These are phyloP conservation scores for Erysimum cheiranthoides DNA, from an alignment of 345 rosid genomes.

Conservation along the genomic window DNA sequence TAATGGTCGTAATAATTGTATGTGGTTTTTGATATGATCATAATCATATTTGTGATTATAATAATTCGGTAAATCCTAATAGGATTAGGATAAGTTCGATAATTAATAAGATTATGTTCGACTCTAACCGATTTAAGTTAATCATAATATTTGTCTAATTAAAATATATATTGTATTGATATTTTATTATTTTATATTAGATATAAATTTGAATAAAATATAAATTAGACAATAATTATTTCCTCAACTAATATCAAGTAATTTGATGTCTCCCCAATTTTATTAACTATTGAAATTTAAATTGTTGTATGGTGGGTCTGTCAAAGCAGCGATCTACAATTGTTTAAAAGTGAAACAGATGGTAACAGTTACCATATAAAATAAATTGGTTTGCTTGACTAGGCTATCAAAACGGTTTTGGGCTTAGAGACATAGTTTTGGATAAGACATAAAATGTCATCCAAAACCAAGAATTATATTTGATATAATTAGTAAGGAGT, in stretches of 20 bases:
- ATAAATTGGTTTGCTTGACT: neutral
- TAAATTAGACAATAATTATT: neutral
- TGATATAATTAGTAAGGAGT: neutral
- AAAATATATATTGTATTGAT: neutral
- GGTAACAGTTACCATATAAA: neutral
- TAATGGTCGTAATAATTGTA: too few species aligned
- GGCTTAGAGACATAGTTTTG: neutral
- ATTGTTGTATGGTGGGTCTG: neutral
- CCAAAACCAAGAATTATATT: conserved; percentile 7
- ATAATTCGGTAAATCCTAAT: too few species aligned
- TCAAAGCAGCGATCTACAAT: neutral
- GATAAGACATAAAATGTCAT: neutral
- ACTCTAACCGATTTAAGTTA: too few species aligned
- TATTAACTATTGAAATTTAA: neutral
- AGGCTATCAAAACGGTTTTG: conserved; percentile 3
- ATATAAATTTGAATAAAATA: neutral
- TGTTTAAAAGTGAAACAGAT: neutral
- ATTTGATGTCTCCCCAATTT: neutral
- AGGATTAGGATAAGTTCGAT: too few species aligned
- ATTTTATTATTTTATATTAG: neutral
- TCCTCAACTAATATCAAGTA: neutral
- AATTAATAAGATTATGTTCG: too few species aligned
- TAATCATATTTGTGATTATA: too few species aligned
- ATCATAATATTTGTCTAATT: too few species aligned
- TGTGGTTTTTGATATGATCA: too few species aligned